Conservation (phyloP, 768 basidiomycete genomes). For the Leccinum subgranulosum region DNA sequence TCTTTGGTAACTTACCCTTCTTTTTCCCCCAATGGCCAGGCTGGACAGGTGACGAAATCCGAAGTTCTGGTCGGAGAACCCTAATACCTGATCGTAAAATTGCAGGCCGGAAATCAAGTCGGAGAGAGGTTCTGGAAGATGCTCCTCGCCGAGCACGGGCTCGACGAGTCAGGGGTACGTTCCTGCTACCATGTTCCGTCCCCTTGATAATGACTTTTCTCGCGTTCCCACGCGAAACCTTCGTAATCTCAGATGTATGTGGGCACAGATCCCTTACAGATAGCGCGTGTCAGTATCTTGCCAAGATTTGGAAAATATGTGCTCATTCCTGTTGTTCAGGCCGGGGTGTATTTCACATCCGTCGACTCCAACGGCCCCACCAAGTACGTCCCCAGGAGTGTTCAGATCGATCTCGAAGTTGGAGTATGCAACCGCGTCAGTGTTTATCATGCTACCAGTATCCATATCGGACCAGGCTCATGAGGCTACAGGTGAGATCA, state of each 20-base stretch:
- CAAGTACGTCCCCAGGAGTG: constrained; percentile 87
- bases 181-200: constrained; percentile 5
- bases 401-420: constrained; percentile 87
- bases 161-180: constrained; percentile 65
- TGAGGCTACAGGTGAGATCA: constrained; percentile 51
- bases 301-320: not conserved
- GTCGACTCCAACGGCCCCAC: constrained; percentile 47
- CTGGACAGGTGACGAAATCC: constrained; percentile 55
- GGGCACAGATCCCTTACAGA: constrained; percentile 71
- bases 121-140: constrained; percentile 89
- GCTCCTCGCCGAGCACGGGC: constrained; percentile 83
- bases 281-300: constrained; percentile 57
- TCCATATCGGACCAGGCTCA: constrained; percentile 6
- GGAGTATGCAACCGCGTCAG: constrained; percentile 79
- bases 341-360: constrained; percentile 80
- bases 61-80: constrained; percentile 1
- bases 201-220: constrained; percentile 15
- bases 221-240: constrained; percentile 7
- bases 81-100: constrained; percentile 20
- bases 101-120: constrained; percentile 69
- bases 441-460: constrained; percentile 1
- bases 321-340: constrained; percentile 37
- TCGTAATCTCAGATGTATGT: constrained; percentile 50
- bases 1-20: constrained; percentile 5
- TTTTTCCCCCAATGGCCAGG: constrained; percentile 36